A percentile compares a stretch with the other conserved stretches of the same genome.
These are phyloP conservation scores for Lophium mytilinum DNA, from an alignment of 495 filamentous ascomycete genomes.

Conservation along the genomic window DNA sequence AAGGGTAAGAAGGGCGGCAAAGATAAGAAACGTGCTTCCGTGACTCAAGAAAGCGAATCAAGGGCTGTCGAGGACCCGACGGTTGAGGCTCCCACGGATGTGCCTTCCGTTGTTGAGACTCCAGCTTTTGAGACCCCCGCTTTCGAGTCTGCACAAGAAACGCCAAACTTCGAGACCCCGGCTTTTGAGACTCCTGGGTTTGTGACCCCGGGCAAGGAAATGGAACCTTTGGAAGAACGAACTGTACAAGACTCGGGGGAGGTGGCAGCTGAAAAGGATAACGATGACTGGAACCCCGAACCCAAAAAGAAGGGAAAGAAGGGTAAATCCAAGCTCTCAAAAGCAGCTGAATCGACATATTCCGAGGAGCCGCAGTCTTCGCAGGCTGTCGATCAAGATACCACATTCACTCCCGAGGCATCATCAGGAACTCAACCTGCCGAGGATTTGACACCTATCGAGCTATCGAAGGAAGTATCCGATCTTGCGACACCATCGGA, in stretches of 20 bases:
- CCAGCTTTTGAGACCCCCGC: not conserved
- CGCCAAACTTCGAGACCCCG: conserved; percentile 7
- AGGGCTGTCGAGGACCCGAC: not conserved
- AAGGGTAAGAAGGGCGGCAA: conserved; percentile 5
- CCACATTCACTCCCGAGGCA: not conserved
- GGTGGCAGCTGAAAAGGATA: not conserved
- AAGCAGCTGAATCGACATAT: not conserved
- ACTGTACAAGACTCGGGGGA: not conserved
- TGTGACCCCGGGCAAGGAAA: conserved; percentile 2
- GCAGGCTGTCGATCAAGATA: conserved; percentile 1
- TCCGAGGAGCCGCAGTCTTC: no score
- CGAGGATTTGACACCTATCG: no score
- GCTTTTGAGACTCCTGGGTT: conserved; percentile 19
- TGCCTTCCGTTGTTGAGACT: conserved; percentile 2
- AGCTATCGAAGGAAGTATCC: no score
- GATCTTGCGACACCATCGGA: not conserved
- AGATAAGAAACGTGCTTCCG: not conserved
- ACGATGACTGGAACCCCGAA: conserved; percentile 23
- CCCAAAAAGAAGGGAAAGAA: conserved; percentile 29
- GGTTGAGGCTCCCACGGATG: not conserved
- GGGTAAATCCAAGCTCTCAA: conserved; percentile 9
- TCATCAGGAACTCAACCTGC: not conserved
- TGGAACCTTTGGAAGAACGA: not conserved
- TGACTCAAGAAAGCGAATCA: not conserved
- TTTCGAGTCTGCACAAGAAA: conserved; percentile 2